Conservation (phyloP, 257 asterid genomes). For the Solanum neorickii region DNA sequence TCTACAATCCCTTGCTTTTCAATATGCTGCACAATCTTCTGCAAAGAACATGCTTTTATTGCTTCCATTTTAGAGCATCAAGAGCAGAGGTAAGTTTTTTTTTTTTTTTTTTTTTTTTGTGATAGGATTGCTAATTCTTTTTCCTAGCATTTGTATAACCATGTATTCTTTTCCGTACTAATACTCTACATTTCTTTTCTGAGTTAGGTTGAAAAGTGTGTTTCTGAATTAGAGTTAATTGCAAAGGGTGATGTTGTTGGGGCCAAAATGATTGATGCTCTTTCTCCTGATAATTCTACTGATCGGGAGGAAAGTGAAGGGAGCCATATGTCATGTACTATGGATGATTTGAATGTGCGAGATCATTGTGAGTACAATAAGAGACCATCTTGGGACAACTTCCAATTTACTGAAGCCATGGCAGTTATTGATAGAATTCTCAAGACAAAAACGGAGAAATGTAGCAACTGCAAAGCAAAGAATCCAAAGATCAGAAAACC, state of each 20-base stretch:
- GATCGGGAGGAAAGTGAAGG: slow-evolving; percentile 43
- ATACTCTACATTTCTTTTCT: background rate
- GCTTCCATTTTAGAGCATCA: slow-evolving; percentile 49
- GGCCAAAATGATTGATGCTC: slow-evolving; percentile 36
- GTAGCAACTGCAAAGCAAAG: slow-evolving; percentile 31
- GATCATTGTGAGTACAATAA: slow-evolving; percentile 13
- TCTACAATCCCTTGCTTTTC: slow-evolving; percentile 70
- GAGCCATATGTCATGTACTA: slow-evolving; percentile 47
- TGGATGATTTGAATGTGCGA: slow-evolving; percentile 17
- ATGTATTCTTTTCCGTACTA: background rate
- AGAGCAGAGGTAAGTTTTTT: slow-evolving; percentile 41
- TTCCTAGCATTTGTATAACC: background rate
- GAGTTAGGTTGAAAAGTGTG: slow-evolving; percentile 46
- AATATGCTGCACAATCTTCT: slow-evolving; percentile 37
- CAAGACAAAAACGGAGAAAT: slow-evolving; percentile 27
- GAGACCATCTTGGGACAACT: slow-evolving; percentile 47
- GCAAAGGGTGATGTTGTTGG: slow-evolving; percentile 55
- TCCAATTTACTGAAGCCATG: slow-evolving; percentile 68
- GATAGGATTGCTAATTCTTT: background rate
- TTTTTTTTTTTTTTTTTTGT: too few relatives aligned
- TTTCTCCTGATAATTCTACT: slow-evolving; percentile 4
- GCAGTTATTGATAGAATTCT: slow-evolving; percentile 50
- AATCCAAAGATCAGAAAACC: slow-evolving; percentile 65
- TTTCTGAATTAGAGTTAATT: slow-evolving; percentile 47
- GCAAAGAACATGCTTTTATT: slow-evolving; percentile 48